phyloP scores from a whole-genome alignment of 345 rosid species.

The Gossypium mustelinum region DNA sequence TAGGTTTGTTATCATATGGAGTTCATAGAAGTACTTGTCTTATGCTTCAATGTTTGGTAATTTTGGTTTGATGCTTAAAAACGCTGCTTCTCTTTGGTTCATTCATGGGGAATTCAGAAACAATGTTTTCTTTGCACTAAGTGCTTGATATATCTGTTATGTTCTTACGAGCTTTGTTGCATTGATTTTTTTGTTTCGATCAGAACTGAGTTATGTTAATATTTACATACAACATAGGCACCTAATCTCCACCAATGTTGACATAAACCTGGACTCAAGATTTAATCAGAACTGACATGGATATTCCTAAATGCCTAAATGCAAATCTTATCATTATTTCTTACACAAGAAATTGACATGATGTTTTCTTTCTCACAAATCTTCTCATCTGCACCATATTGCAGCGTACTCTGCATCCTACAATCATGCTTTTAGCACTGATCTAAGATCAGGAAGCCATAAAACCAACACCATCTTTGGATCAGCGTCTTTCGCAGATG shows the following conservation, averaged over 20 bases:
- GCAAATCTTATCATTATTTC: neutral
- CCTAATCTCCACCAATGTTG: neutral
- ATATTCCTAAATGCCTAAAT: too few relatives aligned
- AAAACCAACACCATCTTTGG: too few relatives aligned
- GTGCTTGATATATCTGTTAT: neutral
- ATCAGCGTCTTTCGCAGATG: too few relatives aligned
- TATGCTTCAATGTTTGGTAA: neutral
- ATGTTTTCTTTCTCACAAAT: too few relatives aligned
- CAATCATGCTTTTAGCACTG: too few relatives aligned
- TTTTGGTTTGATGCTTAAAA: neutral
- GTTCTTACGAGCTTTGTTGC: neutral
- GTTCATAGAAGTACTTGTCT: neutral
- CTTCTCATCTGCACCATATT: too few relatives aligned
- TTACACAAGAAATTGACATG: too few relatives aligned
- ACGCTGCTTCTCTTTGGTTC: neutral
- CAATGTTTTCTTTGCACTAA: neutral
- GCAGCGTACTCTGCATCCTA: too few relatives aligned
- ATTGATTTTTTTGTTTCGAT: neutral
- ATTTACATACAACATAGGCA: neutral
- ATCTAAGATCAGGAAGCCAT: too few relatives aligned
- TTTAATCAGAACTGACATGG: neutral
- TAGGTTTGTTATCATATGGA: constrained; percentile 8
- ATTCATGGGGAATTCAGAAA: neutral
- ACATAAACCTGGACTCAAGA: neutral
- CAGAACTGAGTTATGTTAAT: neutral